These are phyloP conservation scores for Debaryomycetaceae sp. DNA, from an alignment of 1,139 yeast species.

Conservation along the genomic window DNA sequence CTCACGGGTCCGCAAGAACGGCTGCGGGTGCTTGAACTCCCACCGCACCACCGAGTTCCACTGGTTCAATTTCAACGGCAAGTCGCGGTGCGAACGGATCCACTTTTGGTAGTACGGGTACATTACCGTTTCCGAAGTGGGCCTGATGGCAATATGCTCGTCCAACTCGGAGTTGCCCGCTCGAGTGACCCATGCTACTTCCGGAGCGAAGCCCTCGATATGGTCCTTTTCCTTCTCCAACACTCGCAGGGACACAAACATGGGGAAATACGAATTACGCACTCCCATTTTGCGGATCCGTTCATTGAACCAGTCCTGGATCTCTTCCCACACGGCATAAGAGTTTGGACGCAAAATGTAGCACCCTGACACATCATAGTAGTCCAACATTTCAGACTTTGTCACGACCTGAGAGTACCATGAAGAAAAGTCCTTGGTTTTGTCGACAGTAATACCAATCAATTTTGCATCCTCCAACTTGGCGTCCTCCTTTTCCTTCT, in stretches of 20 bases:
- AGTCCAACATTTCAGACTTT: conserved; percentile 97
- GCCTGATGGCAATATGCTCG: conserved; percentile 98
- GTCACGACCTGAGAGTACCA: conserved; percentile 96
- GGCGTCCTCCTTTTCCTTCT: conserved; percentile 34
- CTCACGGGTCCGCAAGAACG: conserved; percentile 96
- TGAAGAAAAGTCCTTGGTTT: conserved; percentile 81
- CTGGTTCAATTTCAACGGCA: conserved; percentile 92
- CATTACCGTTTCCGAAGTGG: conserved; percentile 99
- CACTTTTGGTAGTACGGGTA: conserved; percentile 98
- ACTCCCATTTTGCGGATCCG: conserved; percentile 84
- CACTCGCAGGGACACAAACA: conserved; percentile 90
- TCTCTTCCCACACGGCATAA: conserved; percentile 87
- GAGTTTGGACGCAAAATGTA: conserved; percentile 96
- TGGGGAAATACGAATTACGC: conserved; percentile 92
- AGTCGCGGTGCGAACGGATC: conserved; percentile 96
- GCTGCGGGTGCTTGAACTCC: conserved; percentile 99
- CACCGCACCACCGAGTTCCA: conserved; percentile 99
- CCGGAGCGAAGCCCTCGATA: conserved; percentile 98
- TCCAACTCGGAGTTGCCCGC: conserved; percentile 94
- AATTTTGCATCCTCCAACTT: conserved; percentile 80
- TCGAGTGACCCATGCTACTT: conserved; percentile 98
- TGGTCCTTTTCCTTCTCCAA: conserved; percentile 97
- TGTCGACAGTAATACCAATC: conserved; percentile 93
- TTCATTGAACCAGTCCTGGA: conserved; percentile 77
- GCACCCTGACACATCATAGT: conserved; percentile 98